A percentile compares a stretch with the other conserved stretches of the same genome.
phyloP scores from a whole-genome alignment of 768 basidiomycete species.

The Boletus vermiculosoides region DNA sequence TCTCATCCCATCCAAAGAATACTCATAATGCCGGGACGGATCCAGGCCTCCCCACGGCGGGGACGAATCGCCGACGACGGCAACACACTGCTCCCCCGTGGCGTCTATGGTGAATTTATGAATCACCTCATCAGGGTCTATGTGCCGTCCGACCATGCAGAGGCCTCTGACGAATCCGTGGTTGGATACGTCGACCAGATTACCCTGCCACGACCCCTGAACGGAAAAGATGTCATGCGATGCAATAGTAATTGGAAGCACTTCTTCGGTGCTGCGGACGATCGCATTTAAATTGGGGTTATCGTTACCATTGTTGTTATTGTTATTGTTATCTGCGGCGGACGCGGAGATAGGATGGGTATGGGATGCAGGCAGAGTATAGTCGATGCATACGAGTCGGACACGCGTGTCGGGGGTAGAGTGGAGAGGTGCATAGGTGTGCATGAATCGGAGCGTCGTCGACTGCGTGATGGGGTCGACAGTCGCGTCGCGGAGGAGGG shows the following conservation, averaged over 20 bases:
- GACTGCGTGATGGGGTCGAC: constrained; percentile 9
- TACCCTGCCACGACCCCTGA: constrained; percentile 10
- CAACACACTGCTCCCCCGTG: constrained; percentile 9
- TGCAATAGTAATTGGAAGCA: constrained; percentile 9
- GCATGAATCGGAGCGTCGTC: constrained; percentile 24
- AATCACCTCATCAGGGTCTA: not conserved
- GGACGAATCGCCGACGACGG: constrained; percentile 14
- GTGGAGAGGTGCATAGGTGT: constrained; percentile 4
- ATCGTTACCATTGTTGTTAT: not conserved
- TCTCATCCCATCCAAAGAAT: constrained; percentile 9
- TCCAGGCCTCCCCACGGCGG: constrained; percentile 6
- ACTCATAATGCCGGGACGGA: not conserved
- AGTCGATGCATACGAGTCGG: constrained; percentile 19
- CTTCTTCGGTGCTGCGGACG: constrained; percentile 1
- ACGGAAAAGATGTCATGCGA: constrained; percentile 15
- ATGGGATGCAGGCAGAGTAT: constrained; percentile 1
- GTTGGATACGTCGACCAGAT: constrained; percentile 15
- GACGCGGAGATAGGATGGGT: not conserved
- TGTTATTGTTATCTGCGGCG: not conserved
- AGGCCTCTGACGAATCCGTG: constrained; percentile 17
- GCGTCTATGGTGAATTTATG: constrained; percentile 22
- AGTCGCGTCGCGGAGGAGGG: constrained; percentile 12
- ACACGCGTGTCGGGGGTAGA: not conserved
- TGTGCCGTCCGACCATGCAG: not conserved
- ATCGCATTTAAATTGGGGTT: not conserved